Conservation (phyloP, 352 stramenopile genomes). For the Pythium biforme region DNA sequence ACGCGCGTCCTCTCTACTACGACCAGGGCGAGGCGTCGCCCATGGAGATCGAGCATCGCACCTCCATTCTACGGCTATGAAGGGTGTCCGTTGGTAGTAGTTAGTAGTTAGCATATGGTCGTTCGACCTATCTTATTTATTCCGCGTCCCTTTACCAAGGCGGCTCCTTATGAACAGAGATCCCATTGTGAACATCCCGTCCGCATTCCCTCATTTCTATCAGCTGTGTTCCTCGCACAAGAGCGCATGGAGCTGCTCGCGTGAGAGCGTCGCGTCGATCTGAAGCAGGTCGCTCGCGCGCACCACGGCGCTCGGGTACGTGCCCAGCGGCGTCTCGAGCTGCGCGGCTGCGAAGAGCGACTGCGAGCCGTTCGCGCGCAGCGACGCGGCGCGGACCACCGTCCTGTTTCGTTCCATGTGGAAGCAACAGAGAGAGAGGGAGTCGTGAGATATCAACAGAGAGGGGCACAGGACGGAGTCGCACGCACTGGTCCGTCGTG, state of each 20-base stretch:
- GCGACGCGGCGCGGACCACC: constrained; percentile 35
- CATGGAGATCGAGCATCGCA: constrained; percentile 22
- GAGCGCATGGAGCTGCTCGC: constrained; percentile 27
- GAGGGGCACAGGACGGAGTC: not conserved
- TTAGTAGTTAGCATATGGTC: not conserved
- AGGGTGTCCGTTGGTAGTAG: not conserved
- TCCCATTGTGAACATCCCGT: too few species aligned
- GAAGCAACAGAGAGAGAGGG: not conserved
- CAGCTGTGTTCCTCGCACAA: not conserved
- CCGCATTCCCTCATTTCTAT: too few species aligned
- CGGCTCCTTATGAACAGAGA: constrained; percentile 12
- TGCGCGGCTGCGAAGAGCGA: constrained; percentile 58
- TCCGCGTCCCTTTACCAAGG: not conserved
- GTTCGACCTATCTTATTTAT: constrained; percentile 20
- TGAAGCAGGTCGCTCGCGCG: constrained; percentile 53
- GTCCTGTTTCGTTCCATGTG: too few species aligned
- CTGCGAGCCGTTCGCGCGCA: constrained; percentile 59
- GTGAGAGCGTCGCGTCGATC: constrained; percentile 37
- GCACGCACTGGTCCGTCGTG: constrained; percentile 48
- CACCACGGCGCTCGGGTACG: constrained; percentile 59
- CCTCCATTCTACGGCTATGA: constrained; percentile 19
- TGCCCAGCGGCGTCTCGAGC: constrained; percentile 62
- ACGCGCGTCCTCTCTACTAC: constrained; percentile 1
- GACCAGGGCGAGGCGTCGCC: constrained; percentile 10
- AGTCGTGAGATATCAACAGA: too few species aligned